Percentiles rank a stretch among this genome's conserved stretches.
phyloP scores from a whole-genome alignment of 2,329 filamentous ascomycete genomes.

The Curvularia lunata region DNA sequence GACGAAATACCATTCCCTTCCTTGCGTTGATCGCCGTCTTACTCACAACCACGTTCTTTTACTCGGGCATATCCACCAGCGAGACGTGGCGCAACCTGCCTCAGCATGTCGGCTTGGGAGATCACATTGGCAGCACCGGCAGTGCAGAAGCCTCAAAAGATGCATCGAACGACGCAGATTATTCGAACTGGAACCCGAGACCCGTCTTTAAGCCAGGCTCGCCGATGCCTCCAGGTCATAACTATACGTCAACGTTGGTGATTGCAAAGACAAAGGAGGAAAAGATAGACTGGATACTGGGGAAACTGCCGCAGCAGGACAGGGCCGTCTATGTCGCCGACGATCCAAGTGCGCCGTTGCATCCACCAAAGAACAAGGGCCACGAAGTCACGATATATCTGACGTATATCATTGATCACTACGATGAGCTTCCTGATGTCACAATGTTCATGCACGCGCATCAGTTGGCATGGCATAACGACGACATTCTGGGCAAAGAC shows the following conservation, averaged over 20 bases:
- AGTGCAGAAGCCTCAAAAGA: conserved; percentile 12
- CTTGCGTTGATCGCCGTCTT: conserved; percentile 37
- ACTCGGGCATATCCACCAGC: conserved; percentile 41
- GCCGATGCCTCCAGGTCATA: conserved; percentile 51
- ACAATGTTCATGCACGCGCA: conserved; percentile 68
- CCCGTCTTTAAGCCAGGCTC: conserved; percentile 42
- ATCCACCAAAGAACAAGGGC: conserved; percentile 64
- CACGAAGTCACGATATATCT: conserved; percentile 69
- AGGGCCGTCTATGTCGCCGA: conserved; percentile 61
- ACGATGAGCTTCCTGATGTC: conserved; percentile 64
- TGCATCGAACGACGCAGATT: conserved; percentile 35
- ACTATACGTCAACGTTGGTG: conserved; percentile 62
- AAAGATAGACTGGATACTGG: conserved; percentile 61
- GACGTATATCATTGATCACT: conserved; percentile 67
- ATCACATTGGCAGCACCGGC: conserved; percentile 33
- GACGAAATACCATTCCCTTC: conserved; percentile 40
- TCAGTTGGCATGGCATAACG: conserved; percentile 65
- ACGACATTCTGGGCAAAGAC: conserved; percentile 56
- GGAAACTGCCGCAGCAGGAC: conserved; percentile 57
- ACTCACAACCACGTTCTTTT: conserved; percentile 51
- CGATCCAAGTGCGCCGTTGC: conserved; percentile 54
- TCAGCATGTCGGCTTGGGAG: conserved; percentile 51
- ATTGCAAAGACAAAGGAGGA: conserved; percentile 60
- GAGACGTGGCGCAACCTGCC: conserved; percentile 50
- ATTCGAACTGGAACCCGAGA: conserved; percentile 49